Evolutionary conservation across 768 basidiomycete genomes (phyloP).

Genomic region (Mycena leptocephala): DNA sequence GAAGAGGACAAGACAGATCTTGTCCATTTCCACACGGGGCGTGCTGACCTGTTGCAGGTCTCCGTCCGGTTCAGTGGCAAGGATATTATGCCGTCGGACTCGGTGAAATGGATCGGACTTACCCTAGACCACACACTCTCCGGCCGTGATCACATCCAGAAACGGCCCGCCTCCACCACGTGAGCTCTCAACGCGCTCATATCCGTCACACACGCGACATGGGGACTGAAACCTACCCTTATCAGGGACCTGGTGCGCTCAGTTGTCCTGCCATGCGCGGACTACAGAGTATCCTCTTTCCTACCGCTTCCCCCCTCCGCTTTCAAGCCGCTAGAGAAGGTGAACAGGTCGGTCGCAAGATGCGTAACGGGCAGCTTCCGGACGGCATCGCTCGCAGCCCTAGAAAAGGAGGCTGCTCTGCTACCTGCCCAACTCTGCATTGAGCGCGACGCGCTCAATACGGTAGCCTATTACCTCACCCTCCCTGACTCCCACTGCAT

Average conservation of each 20-base stretch:
- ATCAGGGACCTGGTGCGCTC: conserved; percentile 9
- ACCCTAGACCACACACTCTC: background rate
- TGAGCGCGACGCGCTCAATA: background rate
- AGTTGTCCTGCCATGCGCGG: too few relatives aligned
- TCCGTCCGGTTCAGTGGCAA: background rate
- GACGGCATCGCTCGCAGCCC: background rate
- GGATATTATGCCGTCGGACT: background rate
- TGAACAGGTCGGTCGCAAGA: background rate
- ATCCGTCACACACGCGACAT: background rate
- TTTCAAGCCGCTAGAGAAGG: background rate
- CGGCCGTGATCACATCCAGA: background rate
- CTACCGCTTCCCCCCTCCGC: background rate
- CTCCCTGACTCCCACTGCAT: background rate
- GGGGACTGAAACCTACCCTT: background rate
- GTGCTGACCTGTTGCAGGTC: background rate
- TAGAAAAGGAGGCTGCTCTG: background rate
- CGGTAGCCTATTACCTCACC: background rate
- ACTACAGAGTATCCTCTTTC: background rate
- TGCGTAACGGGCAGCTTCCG: background rate
- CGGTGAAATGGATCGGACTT: background rate
- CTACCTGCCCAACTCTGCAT: background rate
- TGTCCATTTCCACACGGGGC: background rate
- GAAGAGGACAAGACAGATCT: background rate
- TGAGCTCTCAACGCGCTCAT: background rate
- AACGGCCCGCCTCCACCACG: background rate